These are phyloP conservation scores for Bassia scoparia DNA, from an alignment of 148 eudicot species.

Conservation along the genomic window DNA sequence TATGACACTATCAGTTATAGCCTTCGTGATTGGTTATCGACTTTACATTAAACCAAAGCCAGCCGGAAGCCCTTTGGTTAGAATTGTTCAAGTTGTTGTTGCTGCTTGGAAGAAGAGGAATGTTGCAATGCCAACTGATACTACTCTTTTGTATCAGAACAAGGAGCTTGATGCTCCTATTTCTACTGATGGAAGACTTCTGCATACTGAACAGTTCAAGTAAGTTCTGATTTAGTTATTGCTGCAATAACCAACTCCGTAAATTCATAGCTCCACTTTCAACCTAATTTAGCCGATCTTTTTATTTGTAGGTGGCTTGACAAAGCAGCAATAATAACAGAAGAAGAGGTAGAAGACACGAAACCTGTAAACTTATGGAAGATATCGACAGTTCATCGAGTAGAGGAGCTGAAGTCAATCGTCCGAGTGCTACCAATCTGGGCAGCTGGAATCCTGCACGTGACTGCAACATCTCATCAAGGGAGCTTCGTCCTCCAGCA, in stretches of 20 bases:
- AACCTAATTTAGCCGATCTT: neutral
- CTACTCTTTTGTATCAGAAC: slow-evolving; percentile 51
- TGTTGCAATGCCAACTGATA: slow-evolving; percentile 40
- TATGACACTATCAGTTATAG: slow-evolving; percentile 32
- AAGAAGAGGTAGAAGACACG: slow-evolving; percentile 35
- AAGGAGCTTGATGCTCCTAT: slow-evolving; percentile 35
- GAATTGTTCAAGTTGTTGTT: slow-evolving; percentile 54
- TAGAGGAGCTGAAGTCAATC: slow-evolving; percentile 77
- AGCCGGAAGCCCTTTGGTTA: slow-evolving; percentile 75
- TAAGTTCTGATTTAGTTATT: slow-evolving; percentile 15
- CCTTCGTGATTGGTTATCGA: slow-evolving; percentile 36
- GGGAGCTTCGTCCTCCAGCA: neutral
- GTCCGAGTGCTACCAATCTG: slow-evolving; percentile 85
- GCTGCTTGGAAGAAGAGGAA: slow-evolving; percentile 72
- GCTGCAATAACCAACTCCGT: too few species aligned
- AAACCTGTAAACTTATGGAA: slow-evolving; percentile 55
- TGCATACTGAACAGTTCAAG: slow-evolving; percentile 59
- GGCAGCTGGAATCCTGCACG: slow-evolving; percentile 24
- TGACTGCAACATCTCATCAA: neutral
- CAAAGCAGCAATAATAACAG: slow-evolving; percentile 67
- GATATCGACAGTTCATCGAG: slow-evolving; percentile 68
- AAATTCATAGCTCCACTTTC: too few species aligned
- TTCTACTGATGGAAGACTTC: slow-evolving; percentile 41
- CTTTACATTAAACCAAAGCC: slow-evolving; percentile 59
- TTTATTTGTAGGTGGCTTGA: slow-evolving; percentile 61